Evolutionary conservation across 129 eudicot species (phyloP).

Genomic region (Logfia minima): DNA sequence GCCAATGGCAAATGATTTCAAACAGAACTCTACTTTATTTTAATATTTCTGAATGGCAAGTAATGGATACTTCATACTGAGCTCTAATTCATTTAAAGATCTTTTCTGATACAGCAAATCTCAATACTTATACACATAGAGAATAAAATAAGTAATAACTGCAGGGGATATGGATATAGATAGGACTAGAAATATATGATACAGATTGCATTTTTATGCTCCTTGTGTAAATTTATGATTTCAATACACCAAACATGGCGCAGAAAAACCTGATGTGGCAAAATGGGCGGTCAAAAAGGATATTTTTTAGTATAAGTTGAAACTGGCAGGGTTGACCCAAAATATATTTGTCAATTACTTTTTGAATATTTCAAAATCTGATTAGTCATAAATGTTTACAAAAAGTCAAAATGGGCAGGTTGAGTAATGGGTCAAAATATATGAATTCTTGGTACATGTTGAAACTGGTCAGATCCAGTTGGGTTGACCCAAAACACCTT

Average conservation of each 20-base stretch:
- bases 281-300: not conserved
- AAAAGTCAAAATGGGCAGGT: no score
- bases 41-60: no score
- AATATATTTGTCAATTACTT: no score
- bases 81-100: not conserved
- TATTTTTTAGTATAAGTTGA: no score
- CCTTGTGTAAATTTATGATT: not conserved
- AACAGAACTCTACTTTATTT: no score
- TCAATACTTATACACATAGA: not conserved
- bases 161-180: not conserved
- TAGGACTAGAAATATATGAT: not conserved
- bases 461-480: no score
- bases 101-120: not conserved
- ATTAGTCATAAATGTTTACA: no score
- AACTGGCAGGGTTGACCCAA: no score
- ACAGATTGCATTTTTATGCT: not conserved
- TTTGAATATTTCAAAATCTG: no score
- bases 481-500: no score
- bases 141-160: not conserved
- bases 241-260: not conserved
- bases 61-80: not conserved
- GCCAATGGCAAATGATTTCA: slow-evolving; percentile 7
- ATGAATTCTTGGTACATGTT: no score
- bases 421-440: no score
- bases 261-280: not conserved